These are phyloP conservation scores for Aspergillus felis DNA, from an alignment of 2,329 filamentous ascomycete genomes.

Conservation along the genomic window DNA sequence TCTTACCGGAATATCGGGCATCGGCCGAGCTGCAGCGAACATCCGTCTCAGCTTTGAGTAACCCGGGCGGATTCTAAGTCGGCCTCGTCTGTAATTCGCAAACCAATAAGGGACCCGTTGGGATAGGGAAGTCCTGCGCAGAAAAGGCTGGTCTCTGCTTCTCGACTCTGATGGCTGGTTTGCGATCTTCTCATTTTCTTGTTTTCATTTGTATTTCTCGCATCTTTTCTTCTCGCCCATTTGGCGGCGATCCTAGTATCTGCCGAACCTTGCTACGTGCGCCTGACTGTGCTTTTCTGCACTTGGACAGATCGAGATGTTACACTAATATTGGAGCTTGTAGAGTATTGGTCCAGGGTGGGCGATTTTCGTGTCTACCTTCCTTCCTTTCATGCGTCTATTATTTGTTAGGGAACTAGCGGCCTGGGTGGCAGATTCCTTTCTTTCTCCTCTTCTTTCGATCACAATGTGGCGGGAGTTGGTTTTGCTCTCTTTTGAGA, in stretches of 20 bases:
- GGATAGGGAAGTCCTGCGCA: not conserved
- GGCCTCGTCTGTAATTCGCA: not conserved
- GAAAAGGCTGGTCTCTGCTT: not conserved
- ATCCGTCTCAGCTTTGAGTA: constrained; percentile 21
- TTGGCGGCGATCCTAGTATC: not conserved
- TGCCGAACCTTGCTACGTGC: not conserved
- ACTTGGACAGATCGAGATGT: not conserved
- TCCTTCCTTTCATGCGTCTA: constrained; percentile 3
- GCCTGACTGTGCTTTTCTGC: not conserved
- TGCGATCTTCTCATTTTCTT: not conserved
- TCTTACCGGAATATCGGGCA: constrained; percentile 17
- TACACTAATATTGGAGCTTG: constrained; percentile 11
- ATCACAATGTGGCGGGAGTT: not conserved
- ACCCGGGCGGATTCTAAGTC: constrained; percentile 15
- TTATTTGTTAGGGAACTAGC: not conserved
- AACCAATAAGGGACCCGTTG: not conserved
- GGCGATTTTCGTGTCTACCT: not conserved
- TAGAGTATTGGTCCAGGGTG: not conserved
- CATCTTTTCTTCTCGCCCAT: not conserved
- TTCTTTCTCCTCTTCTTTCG: not conserved
- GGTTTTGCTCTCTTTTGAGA: not conserved
- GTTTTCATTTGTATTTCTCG: not conserved
- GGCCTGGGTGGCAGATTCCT: not conserved
- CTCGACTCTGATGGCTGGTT: not conserved
- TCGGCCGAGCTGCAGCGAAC: constrained; percentile 19